Conservation (phyloP, 805 yeast genomes). For the Cyberlindnera bimundalis region DNA sequence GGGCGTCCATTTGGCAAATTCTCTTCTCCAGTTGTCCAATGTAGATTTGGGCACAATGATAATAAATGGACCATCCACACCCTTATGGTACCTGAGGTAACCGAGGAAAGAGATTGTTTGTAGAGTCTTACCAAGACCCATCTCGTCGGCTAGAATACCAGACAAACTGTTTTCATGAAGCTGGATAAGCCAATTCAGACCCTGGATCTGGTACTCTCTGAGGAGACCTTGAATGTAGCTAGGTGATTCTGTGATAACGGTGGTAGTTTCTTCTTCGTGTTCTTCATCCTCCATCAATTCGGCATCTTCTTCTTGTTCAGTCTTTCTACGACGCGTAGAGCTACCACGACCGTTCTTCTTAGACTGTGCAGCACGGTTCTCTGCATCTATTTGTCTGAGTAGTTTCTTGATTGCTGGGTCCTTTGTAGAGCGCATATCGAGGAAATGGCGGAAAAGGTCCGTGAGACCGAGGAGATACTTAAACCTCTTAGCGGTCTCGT, state of each 20-base stretch:
- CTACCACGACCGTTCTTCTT: slow-evolving; percentile 16
- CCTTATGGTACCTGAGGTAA: slow-evolving; percentile 71
- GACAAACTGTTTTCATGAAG: slow-evolving; percentile 83
- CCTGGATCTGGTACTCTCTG: slow-evolving; percentile 92
- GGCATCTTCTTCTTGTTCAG: slow-evolving; percentile 95
- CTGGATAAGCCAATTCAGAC: slow-evolving; percentile 91
- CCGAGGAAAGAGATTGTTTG: slow-evolving; percentile 94
- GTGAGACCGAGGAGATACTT: slow-evolving; percentile 78
- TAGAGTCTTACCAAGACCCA: slow-evolving; percentile 96
- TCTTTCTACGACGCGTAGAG: slow-evolving; percentile 64
- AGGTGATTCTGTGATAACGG: slow-evolving; percentile 86
- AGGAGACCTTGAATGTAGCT: slow-evolving; percentile 70
- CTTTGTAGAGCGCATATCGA: slow-evolving; percentile 74
- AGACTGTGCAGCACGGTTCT: slow-evolving; percentile 33
- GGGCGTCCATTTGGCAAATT: slow-evolving; percentile 94
- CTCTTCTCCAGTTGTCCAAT: slow-evolving; percentile 93
- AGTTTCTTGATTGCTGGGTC: slow-evolving; percentile 67
- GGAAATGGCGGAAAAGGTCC: slow-evolving; percentile 83
- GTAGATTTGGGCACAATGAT: slow-evolving; percentile 95
- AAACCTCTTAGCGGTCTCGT: slow-evolving; percentile 75
- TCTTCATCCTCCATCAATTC: slow-evolving; percentile 84
- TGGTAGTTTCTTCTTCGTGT: slow-evolving; percentile 57
- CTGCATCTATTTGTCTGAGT: slow-evolving; percentile 52
- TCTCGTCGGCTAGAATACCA: slow-evolving; percentile 95
- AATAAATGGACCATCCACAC: slow-evolving; percentile 85